phyloP scores from a whole-genome alignment of 2,329 filamentous ascomycete genomes.

The Aureobasidium sp. region DNA sequence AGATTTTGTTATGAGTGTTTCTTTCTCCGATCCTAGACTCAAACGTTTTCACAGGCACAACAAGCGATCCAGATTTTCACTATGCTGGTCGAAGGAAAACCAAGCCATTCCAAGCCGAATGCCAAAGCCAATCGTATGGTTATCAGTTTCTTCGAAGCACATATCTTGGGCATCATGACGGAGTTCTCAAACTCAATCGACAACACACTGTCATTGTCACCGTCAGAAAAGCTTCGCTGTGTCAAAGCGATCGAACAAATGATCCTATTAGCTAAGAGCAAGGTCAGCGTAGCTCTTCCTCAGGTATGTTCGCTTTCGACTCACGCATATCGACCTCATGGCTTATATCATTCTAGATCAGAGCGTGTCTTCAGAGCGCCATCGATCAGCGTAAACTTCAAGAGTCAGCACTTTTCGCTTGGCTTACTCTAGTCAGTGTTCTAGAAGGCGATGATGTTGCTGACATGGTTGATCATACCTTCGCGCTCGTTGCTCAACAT shows the following conservation, averaged over 20 bases:
- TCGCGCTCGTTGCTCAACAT: conserved; percentile 75
- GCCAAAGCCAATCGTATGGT: conserved; percentile 50
- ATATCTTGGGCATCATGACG: conserved; percentile 81
- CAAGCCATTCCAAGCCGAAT: conserved; percentile 34
- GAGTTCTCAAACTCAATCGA: conserved; percentile 73
- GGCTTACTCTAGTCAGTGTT: conserved; percentile 67
- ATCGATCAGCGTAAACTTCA: conserved; percentile 68
- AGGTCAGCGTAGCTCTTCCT: conserved; percentile 71
- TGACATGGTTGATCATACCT: conserved; percentile 75
- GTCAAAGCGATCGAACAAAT: conserved; percentile 82
- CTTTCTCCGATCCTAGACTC: conserved; percentile 11
- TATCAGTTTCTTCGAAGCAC: conserved; percentile 67
- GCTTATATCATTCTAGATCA: conserved; percentile 51
- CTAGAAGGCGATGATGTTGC: conserved; percentile 73
- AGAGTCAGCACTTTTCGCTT: conserved; percentile 71
- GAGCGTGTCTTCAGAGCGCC: conserved; percentile 83
- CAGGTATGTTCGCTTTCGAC: conserved; percentile 52
- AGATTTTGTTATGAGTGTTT: conserved; percentile 20
- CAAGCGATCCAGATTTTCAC: conserved; percentile 42
- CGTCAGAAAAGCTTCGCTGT: conserved; percentile 61
- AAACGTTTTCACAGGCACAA: conserved; percentile 26
- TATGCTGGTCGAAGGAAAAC: conserved; percentile 40
- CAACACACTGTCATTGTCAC: conserved; percentile 33
- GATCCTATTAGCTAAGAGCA: conserved; percentile 64
- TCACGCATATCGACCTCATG: not conserved